Evolutionary conservation across 345 rosid genomes (phyloP), one percentile per base, ranked within the genome.

Genomic region (Gossypium bickii): DNA sequence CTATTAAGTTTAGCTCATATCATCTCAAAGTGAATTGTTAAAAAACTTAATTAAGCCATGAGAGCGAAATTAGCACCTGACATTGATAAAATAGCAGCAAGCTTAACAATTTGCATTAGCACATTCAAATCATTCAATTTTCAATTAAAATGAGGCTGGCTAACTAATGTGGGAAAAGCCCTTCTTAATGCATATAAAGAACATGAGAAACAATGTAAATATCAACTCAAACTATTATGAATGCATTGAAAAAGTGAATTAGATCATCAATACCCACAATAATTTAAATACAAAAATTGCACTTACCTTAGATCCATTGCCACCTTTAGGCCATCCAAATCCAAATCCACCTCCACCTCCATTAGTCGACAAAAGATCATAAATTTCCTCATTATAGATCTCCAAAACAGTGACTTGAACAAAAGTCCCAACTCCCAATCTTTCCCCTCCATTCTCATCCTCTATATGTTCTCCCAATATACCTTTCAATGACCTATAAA

Each of bases 321-420:
- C 97, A 41, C 85, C 85, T n/a, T 91, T 95, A 1, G 95, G 86
- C 93, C 93, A 94, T 43, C 98, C 97, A 47, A 92, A 41, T 51
- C 89, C 92, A 7, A 90, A 81, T 51, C 90, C 91, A 77, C 83
- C 87, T 8, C 91, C 92, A 5, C 83, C 87, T 77, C 78, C 78
- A 75, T 82, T 87, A 24, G 78, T 87, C 0, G 97, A 85, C 76
- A 95, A 78, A 77, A 95, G 97, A 82, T 95, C 99, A 76, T 91
- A 95, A 62, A 95, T 89, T 48, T 95, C 99, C 66, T 95, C 99
- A 64, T 93, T 95, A 43, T 95, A 93, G 8, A 93, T 92, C 88
- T 95, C 99, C 79, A 95, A 48, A 79, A 95, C 98, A 57, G 94
- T 83, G 20, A 93, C 98, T 53, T 93, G 99, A 70, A 95, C 99